Evolutionary conservation across 306 rosid genomes (phyloP).

Genomic region (Vigna radiata): DNA sequence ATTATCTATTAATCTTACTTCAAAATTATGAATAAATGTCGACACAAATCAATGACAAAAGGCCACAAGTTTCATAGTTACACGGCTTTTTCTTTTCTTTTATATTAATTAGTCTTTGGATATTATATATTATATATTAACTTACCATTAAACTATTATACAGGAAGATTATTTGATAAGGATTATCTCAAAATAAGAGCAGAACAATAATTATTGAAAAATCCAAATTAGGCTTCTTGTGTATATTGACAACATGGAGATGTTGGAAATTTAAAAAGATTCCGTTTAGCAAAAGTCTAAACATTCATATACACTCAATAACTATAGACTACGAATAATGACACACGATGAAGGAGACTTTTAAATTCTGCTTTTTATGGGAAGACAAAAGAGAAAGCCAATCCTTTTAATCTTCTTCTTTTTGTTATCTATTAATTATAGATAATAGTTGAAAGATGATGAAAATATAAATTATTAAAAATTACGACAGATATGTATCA

Average conservation of each 20-base stretch:
- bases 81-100: background rate
- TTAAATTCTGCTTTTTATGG: conserved; percentile 29
- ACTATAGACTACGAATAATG: conserved; percentile 9
- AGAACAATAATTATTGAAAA: conserved; percentile 39
- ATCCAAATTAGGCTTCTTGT: conserved; percentile 41
- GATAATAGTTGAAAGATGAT: background rate
- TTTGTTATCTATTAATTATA: background rate
- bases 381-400: conserved; percentile 44
- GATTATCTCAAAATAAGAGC: conserved; percentile 35
- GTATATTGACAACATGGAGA: conserved; percentile 17
- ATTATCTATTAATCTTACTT: background rate
- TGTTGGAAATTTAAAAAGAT: conserved; percentile 33
- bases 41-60: background rate
- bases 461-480: background rate
- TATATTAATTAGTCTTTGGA: background rate
- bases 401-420: conserved; percentile 19
- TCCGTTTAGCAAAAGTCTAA: conserved; percentile 42
- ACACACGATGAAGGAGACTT: conserved; percentile 42
- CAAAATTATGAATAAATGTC: background rate
- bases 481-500: background rate
- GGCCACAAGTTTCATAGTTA: conserved; percentile 23
- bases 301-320: conserved; percentile 29
- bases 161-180: background rate
- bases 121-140: background rate
- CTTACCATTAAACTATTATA: background rate